Percentiles rank a stretch among this genome's conserved stretches.
Conservation (phyloP, 352 stramenopile species). For the Blastocystis sp. region DNA sequence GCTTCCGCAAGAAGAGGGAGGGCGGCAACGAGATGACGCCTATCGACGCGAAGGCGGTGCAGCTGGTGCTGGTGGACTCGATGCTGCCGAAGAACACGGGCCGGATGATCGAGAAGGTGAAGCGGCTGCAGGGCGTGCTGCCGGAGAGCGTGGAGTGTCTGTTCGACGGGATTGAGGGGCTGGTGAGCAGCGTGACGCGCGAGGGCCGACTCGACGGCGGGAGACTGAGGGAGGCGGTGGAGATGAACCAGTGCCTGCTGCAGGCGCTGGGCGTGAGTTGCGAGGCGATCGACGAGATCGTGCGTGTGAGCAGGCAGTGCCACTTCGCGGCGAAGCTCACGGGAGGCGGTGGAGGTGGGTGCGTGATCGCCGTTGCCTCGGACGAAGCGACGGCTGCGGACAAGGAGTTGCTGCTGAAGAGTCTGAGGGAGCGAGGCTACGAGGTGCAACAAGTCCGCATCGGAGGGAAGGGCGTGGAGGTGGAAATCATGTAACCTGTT, state of each 20-base stretch:
- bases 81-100: constrained; percentile 83
- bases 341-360: constrained; percentile 80
- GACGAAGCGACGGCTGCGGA: too few relatives aligned
- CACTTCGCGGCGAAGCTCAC: constrained; percentile 83
- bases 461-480: too few relatives aligned
- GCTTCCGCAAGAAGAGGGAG: constrained; percentile 77
- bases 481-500: too few relatives aligned
- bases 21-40: constrained; percentile 74
- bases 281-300: constrained; percentile 79
- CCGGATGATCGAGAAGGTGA: constrained; percentile 79
- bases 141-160: constrained; percentile 73
- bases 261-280: constrained; percentile 81
- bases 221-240: constrained; percentile 74
- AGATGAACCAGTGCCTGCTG: constrained; percentile 79
- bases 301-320: constrained; percentile 74
- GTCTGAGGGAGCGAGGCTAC: too few relatives aligned
- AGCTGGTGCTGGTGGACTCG: constrained; percentile 80
- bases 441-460: too few relatives aligned
- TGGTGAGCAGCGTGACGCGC: constrained; percentile 74
- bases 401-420: too few relatives aligned
- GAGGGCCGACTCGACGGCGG: constrained; percentile 71
- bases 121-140: constrained; percentile 76
- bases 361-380: constrained; percentile 78
- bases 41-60: constrained; percentile 76
- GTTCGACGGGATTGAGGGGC: constrained; percentile 80